Conservation (phyloP, 2,329 filamentous ascomycete genomes). For the Raffaelea ambrosiae region DNA sequence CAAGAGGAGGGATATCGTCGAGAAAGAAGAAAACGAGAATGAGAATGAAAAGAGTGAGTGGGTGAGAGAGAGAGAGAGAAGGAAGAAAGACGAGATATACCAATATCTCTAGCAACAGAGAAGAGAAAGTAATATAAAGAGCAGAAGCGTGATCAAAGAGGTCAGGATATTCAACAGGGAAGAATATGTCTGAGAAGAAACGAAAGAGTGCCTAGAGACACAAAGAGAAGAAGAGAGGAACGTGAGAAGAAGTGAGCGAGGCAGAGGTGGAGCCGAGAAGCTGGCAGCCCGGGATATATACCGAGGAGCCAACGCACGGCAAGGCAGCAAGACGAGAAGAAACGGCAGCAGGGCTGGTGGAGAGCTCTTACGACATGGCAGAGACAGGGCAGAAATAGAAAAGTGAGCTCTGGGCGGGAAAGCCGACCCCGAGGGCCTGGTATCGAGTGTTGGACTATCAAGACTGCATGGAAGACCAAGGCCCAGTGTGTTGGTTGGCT, state of each 20-base stretch:
- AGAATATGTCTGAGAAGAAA: background rate
- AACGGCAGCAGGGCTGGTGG: background rate
- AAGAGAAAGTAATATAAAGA: too few species aligned
- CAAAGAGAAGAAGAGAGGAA: background rate
- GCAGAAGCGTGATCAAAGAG: too few species aligned
- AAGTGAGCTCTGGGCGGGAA: background rate
- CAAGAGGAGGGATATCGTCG: background rate
- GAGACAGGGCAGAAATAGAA: background rate
- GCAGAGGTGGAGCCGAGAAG: background rate
- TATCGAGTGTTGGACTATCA: slow-evolving; percentile 4
- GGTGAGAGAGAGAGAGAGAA: too few species aligned
- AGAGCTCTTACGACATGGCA: background rate
- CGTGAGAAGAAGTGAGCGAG: background rate
- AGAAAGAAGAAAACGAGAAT: background rate
- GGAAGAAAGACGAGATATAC: too few species aligned
- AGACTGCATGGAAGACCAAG: too few species aligned
- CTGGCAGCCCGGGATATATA: background rate
- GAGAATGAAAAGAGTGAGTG: background rate
- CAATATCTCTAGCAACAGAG: too few species aligned
- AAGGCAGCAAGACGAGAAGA: background rate
- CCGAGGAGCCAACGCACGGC: background rate
- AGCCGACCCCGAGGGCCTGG: slow-evolving; percentile 1
- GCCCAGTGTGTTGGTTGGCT: too few species aligned
- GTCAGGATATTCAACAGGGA: too few species aligned
- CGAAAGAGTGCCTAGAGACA: too few species aligned